Conservation (phyloP, 129 eudicot species). For the Mikania micrantha region DNA sequence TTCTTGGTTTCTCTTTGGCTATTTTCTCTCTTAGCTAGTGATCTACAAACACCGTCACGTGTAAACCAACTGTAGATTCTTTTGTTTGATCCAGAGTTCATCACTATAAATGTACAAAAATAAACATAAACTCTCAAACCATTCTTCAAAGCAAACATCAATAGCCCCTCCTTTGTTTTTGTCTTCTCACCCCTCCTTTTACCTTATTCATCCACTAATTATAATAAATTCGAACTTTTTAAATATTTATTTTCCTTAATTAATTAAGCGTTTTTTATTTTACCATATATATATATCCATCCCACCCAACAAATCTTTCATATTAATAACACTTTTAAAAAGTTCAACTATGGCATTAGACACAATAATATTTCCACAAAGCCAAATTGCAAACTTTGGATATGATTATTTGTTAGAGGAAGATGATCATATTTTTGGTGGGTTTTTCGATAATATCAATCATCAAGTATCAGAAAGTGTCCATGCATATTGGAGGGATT, state of each 20-base stretch:
- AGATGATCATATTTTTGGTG: constrained; percentile 11
- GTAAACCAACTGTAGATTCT: constrained; percentile 1
- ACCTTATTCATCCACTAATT: no score
- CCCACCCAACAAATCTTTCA: no score
- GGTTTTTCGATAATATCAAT: constrained; percentile 8
- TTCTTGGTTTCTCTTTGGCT: no score
- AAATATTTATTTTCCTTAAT: no score
- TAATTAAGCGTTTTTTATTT: no score
- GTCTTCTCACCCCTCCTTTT: background rate
- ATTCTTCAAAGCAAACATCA: background rate
- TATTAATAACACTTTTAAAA: no score
- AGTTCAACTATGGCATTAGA: constrained; percentile 53
- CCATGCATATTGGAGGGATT: constrained; percentile 18
- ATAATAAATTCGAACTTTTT: no score
- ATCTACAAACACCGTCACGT: background rate
- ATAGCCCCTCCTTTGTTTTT: background rate
- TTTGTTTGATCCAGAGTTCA: background rate
- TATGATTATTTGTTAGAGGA: constrained; percentile 25
- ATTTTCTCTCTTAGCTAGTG: background rate
- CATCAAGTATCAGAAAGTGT: background rate
- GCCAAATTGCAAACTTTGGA: constrained; percentile 26
- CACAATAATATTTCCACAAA: constrained; percentile 44
- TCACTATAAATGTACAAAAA: background rate
- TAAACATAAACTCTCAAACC: background rate
- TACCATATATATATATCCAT: background rate